Percentiles rank a stretch among this genome's conserved stretches.
Evolutionary conservation across 2,329 filamentous ascomycete genomes (phyloP).

Genomic region (Knoxdaviesia capensis): DNA sequence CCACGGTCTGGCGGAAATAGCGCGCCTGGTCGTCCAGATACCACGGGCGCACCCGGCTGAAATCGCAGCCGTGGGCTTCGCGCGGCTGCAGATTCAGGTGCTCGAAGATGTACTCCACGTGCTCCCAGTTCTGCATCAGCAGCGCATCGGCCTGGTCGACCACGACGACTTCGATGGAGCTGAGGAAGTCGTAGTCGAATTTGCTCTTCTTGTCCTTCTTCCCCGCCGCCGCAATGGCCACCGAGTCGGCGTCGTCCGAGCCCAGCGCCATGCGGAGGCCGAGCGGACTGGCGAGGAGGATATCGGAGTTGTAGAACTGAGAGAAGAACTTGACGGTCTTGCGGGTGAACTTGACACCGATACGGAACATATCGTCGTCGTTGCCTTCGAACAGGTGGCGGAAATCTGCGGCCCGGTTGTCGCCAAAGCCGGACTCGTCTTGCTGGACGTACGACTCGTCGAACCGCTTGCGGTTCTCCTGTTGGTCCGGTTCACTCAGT

Average conservation of each 20-base stretch:
- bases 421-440: constrained; percentile 41
- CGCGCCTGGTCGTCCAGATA: constrained; percentile 77
- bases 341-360: constrained; percentile 91
- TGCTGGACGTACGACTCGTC: constrained; percentile 60
- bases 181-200: constrained; percentile 75
- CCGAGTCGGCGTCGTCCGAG: constrained; percentile 31
- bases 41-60: constrained; percentile 74
- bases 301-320: constrained; percentile 90
- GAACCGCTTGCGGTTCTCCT: constrained; percentile 89
- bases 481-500: constrained; percentile 66
- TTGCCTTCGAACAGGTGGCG: constrained; percentile 80
- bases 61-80: constrained; percentile 82
- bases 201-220: constrained; percentile 24
- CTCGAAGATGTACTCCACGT: constrained; percentile 77
- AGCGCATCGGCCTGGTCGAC: constrained; percentile 85
- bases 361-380: constrained; percentile 89
- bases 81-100: constrained; percentile 82
- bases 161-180: constrained; percentile 77
- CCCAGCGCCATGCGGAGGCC: constrained; percentile 83
- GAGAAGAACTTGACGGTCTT: constrained; percentile 92
- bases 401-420: constrained; percentile 70
- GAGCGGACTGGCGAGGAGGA: constrained; percentile 78
- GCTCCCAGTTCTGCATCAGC: constrained; percentile 97
- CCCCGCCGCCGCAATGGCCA: too few species aligned
- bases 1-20: constrained; percentile 66